phyloP scores from a whole-genome alignment of 805 yeast species.

The Candida qinlingensis region DNA sequence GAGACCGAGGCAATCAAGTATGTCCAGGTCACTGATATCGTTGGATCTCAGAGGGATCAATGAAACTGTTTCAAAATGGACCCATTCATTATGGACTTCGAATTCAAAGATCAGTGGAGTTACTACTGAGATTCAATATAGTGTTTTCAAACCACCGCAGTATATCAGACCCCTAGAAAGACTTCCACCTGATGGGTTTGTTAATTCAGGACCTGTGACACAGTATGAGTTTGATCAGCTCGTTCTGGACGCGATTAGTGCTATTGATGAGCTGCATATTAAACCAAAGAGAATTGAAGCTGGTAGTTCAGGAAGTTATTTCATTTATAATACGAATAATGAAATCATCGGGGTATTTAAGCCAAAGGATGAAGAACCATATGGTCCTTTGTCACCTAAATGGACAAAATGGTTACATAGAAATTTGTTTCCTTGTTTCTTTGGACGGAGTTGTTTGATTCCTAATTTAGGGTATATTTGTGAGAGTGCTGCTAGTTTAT shows the following conservation, averaged over 20 bases:
- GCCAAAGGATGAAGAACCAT: slow-evolving; percentile 78
- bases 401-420: slow-evolving; percentile 79
- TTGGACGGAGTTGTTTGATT: slow-evolving; percentile 66
- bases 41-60: slow-evolving; percentile 19
- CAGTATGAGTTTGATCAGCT: slow-evolving; percentile 31
- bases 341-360: slow-evolving; percentile 58
- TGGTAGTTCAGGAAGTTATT: slow-evolving; percentile 72
- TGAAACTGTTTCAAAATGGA: slow-evolving; percentile 25
- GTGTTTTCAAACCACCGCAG: slow-evolving; percentile 45
- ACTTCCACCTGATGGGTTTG: slow-evolving; percentile 27
- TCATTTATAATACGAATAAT: slow-evolving; percentile 36
- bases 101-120: slow-evolving; percentile 10
- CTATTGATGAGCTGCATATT: slow-evolving; percentile 39
- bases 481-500: slow-evolving; percentile 65
- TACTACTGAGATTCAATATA: slow-evolving; percentile 45
- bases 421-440: slow-evolving; percentile 71
- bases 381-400: slow-evolving; percentile 72
- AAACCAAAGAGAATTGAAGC: slow-evolving; percentile 50
- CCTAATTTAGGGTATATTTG: slow-evolving; percentile 70
- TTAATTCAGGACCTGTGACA: slow-evolving; percentile 24
- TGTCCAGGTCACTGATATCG: slow-evolving; percentile 22
- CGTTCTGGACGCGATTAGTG: slow-evolving; percentile 38
- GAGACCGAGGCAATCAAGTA: slow-evolving; percentile 7
- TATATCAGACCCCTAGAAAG: slow-evolving; percentile 23
- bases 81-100: slow-evolving; percentile 25